These are phyloP conservation scores for Anethum foeniculum DNA, from an alignment of 140 eudicot species.

Conservation along the genomic window DNA sequence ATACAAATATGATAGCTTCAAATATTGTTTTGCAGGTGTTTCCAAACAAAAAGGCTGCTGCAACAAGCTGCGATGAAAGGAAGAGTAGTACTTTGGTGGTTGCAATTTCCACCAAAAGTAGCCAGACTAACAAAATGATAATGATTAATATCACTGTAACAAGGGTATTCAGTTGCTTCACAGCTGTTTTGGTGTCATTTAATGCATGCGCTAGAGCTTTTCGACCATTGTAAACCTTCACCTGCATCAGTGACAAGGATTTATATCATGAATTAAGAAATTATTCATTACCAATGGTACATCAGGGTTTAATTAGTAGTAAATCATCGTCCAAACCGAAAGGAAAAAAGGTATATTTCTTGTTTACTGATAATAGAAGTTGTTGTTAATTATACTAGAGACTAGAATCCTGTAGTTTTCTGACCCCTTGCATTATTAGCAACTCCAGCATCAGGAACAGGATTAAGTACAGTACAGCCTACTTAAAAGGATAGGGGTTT, in stretches of 20 bases:
- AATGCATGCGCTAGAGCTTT: conserved; percentile 13
- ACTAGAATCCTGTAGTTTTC: neutral
- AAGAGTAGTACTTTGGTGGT: conserved; percentile 15
- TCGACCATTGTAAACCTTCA: conserved; percentile 10
- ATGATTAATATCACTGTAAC: conserved; percentile 2
- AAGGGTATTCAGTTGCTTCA: conserved; percentile 10
- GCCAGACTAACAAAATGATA: conserved; percentile 6
- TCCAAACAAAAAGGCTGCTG: conserved; percentile 14
- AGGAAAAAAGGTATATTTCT: neutral
- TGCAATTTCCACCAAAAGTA: conserved; percentile 15
- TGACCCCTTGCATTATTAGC: conserved; percentile 1
- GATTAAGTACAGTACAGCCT: neutral
- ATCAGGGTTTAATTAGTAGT: neutral
- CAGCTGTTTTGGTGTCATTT: conserved; percentile 15
- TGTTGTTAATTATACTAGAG: neutral
- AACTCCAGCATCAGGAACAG: neutral
- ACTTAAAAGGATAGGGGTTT: neutral
- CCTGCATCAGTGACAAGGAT: conserved; percentile 2
- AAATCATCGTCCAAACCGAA: neutral
- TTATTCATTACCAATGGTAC: neutral
- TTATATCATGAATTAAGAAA: neutral
- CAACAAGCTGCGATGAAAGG: conserved; percentile 16
- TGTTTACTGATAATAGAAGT: neutral
- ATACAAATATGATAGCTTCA: conserved; percentile 14
- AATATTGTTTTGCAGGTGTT: conserved; percentile 15